Percentiles rank a stretch among this genome's conserved stretches.
These are phyloP conservation scores for Castanea mollissima DNA, from an alignment of 306 rosid genomes.

Conservation along the genomic window DNA sequence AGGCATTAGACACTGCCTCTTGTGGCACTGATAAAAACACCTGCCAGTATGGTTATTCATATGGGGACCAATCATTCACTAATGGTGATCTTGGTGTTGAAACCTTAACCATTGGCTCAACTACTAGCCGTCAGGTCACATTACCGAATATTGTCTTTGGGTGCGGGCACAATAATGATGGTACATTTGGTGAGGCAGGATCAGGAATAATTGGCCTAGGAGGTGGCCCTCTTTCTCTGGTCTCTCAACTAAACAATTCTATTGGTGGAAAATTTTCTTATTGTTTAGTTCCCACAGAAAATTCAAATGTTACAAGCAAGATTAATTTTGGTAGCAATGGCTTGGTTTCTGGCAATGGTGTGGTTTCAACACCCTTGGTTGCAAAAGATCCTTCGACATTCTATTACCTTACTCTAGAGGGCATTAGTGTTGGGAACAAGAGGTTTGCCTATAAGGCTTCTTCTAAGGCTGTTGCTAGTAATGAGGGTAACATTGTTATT, in stretches of 20 bases:
- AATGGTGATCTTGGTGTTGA: constrained; percentile 43
- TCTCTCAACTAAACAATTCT: constrained; percentile 43
- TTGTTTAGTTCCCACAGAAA: constrained; percentile 33
- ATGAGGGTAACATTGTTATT: constrained; percentile 45
- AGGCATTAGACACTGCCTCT: background rate
- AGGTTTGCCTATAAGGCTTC: constrained; percentile 14
- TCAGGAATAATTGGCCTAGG: constrained; percentile 61
- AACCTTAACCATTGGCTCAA: constrained; percentile 27
- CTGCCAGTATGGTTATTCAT: constrained; percentile 30
- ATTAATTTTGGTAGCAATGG: constrained; percentile 52
- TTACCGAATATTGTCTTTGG: constrained; percentile 34
- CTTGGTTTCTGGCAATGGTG: constrained; percentile 5
- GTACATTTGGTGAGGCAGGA: constrained; percentile 33
- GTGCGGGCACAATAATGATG: constrained; percentile 40
- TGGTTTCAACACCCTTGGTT: constrained; percentile 34
- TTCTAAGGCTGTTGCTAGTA: background rate
- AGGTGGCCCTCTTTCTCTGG: constrained; percentile 43
- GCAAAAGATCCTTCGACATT: background rate
- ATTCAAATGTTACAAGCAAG: constrained; percentile 13
- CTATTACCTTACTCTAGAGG: constrained; percentile 45
- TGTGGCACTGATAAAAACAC: background rate
- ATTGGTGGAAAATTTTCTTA: constrained; percentile 44
- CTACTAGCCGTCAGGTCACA: background rate
- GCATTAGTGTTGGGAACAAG: constrained; percentile 43
- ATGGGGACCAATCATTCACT: constrained; percentile 49